These are phyloP conservation scores for Arxiozyma bovina DNA, from an alignment of 1,139 yeast species.

Conservation along the genomic window DNA sequence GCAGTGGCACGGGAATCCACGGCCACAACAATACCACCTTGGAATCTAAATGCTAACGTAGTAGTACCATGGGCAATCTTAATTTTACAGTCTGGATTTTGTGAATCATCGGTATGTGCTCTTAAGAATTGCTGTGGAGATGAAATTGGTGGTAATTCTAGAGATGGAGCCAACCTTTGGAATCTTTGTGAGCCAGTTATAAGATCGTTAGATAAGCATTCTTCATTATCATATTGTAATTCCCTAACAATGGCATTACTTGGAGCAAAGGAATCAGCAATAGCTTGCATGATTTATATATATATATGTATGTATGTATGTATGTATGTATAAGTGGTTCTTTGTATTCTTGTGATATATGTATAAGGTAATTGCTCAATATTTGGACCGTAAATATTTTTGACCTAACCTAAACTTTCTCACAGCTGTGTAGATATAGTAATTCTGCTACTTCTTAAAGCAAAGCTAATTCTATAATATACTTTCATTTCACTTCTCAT, in stretches of 20 bases:
- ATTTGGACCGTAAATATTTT: too few species aligned
- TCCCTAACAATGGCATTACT: constrained; percentile 19
- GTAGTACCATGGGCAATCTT: constrained; percentile 99
- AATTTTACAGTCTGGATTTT: constrained; percentile 88
- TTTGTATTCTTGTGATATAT: background rate
- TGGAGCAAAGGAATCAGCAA: constrained; percentile 24
- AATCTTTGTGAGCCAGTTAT: constrained; percentile 26
- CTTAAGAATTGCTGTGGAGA: constrained; percentile 90
- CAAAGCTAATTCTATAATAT: too few species aligned
- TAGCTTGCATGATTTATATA: constrained; percentile 24
- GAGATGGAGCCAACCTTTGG: constrained; percentile 45
- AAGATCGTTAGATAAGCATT: constrained; percentile 33
- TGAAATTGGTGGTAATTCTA: constrained; percentile 74
- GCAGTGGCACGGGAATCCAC: constrained; percentile 99
- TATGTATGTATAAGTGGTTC: too few species aligned
- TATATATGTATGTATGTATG: background rate
- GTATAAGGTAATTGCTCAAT: too few species aligned
- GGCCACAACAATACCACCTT: constrained; percentile 93
- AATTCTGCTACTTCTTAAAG: too few species aligned
- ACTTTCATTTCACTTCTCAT: too few species aligned
- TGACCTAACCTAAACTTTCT: too few species aligned
- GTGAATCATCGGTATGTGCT: constrained; percentile 94
- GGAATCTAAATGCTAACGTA: constrained; percentile 89
- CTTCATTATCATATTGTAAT: constrained; percentile 26
- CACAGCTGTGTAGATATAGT: too few species aligned